phyloP scores from a whole-genome alignment of 768 basidiomycete species.

The Tricholoma matsutake region DNA sequence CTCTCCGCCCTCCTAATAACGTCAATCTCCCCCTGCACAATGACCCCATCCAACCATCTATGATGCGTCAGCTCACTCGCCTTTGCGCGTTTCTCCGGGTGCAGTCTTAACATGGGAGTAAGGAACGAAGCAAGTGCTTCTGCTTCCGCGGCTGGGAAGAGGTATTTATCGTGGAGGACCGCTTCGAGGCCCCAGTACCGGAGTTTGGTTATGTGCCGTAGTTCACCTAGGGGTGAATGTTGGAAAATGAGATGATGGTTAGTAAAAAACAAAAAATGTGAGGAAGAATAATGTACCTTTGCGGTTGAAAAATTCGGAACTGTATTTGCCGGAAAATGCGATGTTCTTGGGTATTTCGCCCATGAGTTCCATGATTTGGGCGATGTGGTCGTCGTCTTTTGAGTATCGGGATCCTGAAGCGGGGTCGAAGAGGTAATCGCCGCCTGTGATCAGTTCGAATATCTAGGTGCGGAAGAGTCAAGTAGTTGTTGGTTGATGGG shows the following conservation, averaged over 20 bases:
- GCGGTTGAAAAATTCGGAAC: conserved; percentile 93
- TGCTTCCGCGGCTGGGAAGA: conserved; percentile 82
- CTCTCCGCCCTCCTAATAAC: conserved; percentile 65
- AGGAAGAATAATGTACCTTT: conserved; percentile 84
- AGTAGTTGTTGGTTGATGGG: not conserved
- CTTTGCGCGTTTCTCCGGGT: conserved; percentile 85
- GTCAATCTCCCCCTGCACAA: conserved; percentile 90
- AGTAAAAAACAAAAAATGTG: too few relatives aligned
- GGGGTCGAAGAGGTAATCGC: conserved; percentile 98
- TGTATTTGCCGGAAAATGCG: conserved; percentile 90
- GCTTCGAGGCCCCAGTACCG: conserved; percentile 85
- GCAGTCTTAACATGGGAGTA: conserved; percentile 84
- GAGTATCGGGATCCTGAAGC: conserved; percentile 92
- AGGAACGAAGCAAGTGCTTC: conserved; percentile 80
- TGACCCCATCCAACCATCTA: conserved; percentile 79
- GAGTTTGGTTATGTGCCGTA: conserved; percentile 91
- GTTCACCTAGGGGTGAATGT: conserved; percentile 51
- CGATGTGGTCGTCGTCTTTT: conserved; percentile 97
- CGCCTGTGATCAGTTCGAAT: conserved; percentile 94
- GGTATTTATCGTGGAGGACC: conserved; percentile 92
- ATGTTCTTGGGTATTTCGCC: conserved; percentile 84
- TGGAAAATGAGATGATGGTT: not conserved
- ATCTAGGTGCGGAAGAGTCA: conserved; percentile 46
- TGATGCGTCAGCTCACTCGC: conserved; percentile 86
- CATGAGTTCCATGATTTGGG: conserved; percentile 95